Percentiles rank a stretch among this genome's conserved stretches.
phyloP scores from a whole-genome alignment of 2,329 filamentous ascomycete species.

The Calonectria hongkongensis region DNA sequence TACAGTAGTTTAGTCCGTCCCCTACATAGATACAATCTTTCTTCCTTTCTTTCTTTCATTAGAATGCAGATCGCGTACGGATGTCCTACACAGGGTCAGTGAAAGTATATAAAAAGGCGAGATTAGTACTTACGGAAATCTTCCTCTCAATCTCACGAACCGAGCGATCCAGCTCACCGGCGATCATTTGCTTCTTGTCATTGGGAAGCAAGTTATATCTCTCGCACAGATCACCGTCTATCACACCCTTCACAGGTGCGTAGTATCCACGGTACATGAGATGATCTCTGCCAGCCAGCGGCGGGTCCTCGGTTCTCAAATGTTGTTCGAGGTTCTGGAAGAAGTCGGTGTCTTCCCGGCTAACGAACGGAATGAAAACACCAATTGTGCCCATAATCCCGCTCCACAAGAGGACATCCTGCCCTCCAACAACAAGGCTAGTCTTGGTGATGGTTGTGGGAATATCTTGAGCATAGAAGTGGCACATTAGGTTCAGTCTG shows the following conservation, averaged over 20 bases:
- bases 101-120: background rate
- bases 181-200: slow-evolving; percentile 97
- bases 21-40: slow-evolving; percentile 48
- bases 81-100: slow-evolving; percentile 68
- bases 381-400: slow-evolving; percentile 96
- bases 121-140: slow-evolving; percentile 78
- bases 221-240: slow-evolving; percentile 98
- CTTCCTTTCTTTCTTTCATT: slow-evolving; percentile 50
- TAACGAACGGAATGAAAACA: slow-evolving; percentile 92
- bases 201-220: slow-evolving; percentile 87
- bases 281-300: slow-evolving; percentile 93
- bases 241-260: slow-evolving; percentile 95
- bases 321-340: slow-evolving; percentile 96
- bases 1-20: slow-evolving; percentile 53
- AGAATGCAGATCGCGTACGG: slow-evolving; percentile 76
- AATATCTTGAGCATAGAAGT: slow-evolving; percentile 94
- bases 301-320: slow-evolving; percentile 89
- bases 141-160: slow-evolving; percentile 96
- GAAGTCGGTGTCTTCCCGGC: slow-evolving; percentile 96
- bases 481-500: slow-evolving; percentile 87
- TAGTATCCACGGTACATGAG: slow-evolving; percentile 97
- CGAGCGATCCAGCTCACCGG: slow-evolving; percentile 91
- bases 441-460: slow-evolving; percentile 94
- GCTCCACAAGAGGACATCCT: slow-evolving; percentile 94
- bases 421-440: slow-evolving; percentile 90